phyloP scores from a whole-genome alignment of 371 early-diverging fungal species.

The Actinomortierella ambigua region DNA sequence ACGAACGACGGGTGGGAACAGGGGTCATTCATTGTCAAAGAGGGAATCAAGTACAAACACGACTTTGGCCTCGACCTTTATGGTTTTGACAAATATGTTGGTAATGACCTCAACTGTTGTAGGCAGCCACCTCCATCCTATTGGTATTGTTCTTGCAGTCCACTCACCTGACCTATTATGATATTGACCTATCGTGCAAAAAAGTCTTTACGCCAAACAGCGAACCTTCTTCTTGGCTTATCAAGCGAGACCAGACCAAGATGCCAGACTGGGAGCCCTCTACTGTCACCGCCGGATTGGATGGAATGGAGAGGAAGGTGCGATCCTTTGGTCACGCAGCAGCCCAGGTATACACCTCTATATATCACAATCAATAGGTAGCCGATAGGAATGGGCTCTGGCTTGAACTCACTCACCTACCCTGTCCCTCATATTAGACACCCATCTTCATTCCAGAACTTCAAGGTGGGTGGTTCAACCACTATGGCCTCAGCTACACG shows the following conservation, averaged over 20 bases:
- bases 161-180: neutral
- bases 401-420: neutral
- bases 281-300: slow-evolving; percentile 62
- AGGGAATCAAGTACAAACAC: slow-evolving; percentile 47
- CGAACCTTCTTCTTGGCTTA: slow-evolving; percentile 62
- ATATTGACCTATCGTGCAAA: neutral
- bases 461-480: slow-evolving; percentile 87
- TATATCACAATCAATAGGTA: neutral
- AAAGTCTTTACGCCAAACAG: slow-evolving; percentile 69
- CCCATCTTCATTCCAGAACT: slow-evolving; percentile 83
- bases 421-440: slow-evolving; percentile 40
- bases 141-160: neutral
- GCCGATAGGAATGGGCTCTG: neutral
- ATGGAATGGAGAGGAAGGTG: slow-evolving; percentile 70
- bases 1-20: slow-evolving; percentile 84
- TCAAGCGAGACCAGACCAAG: slow-evolving; percentile 50
- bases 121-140: neutral
- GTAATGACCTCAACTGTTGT: slow-evolving; percentile 44
- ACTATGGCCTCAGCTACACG: slow-evolving; percentile 66
- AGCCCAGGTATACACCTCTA: slow-evolving; percentile 43
- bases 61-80: slow-evolving; percentile 81
- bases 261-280: slow-evolving; percentile 72
- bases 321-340: slow-evolving; percentile 77
- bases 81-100: slow-evolving; percentile 82
- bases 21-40: slow-evolving; percentile 62